Percentiles rank a stretch among this genome's conserved stretches.
Evolutionary conservation across 371 early-diverging fungal species (phyloP).

Genomic region (Actinomortierella ambigua): DNA sequence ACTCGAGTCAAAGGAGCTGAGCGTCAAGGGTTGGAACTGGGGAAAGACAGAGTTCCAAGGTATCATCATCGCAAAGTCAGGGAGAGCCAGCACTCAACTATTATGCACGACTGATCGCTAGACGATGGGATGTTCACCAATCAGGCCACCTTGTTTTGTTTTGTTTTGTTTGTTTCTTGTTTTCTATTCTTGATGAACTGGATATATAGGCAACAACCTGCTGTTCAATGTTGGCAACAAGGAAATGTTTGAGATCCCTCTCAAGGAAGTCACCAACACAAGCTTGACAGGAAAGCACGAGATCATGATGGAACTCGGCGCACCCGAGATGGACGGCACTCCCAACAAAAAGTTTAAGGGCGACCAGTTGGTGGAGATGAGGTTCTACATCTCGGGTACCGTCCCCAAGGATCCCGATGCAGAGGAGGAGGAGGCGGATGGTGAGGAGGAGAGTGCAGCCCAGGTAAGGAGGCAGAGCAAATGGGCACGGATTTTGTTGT

Average conservation of each 20-base stretch:
- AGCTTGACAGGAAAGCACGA: slow-evolving; percentile 90
- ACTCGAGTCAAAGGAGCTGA: slow-evolving; percentile 84
- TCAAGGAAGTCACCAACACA: slow-evolving; percentile 88
- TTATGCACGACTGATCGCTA: no score
- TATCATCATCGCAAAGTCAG: slow-evolving; percentile 9
- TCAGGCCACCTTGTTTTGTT: background rate
- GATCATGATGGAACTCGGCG: slow-evolving; percentile 89
- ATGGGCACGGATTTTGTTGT: background rate
- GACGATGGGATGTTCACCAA: no score
- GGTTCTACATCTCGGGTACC: slow-evolving; percentile 93
- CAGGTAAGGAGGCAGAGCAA: slow-evolving; percentile 45
- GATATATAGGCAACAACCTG: slow-evolving; percentile 68
- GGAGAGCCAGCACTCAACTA: background rate
- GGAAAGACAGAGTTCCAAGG: slow-evolving; percentile 89
- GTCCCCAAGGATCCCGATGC: slow-evolving; percentile 62
- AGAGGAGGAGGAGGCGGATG: slow-evolving; percentile 62
- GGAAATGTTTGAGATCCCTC: slow-evolving; percentile 91
- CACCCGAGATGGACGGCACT: slow-evolving; percentile 62
- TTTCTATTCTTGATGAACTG: slow-evolving; percentile 3
- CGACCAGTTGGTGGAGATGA: slow-evolving; percentile 91
- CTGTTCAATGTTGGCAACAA: slow-evolving; percentile 83
- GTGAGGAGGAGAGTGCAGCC: slow-evolving; percentile 73
- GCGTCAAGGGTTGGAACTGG: slow-evolving; percentile 97
- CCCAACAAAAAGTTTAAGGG: slow-evolving; percentile 43
- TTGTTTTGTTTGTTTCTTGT: background rate